Base-by-base conservation (phyloP, 352 stramenopile genomes). In the Phytophthora pinifolia region DNA sequence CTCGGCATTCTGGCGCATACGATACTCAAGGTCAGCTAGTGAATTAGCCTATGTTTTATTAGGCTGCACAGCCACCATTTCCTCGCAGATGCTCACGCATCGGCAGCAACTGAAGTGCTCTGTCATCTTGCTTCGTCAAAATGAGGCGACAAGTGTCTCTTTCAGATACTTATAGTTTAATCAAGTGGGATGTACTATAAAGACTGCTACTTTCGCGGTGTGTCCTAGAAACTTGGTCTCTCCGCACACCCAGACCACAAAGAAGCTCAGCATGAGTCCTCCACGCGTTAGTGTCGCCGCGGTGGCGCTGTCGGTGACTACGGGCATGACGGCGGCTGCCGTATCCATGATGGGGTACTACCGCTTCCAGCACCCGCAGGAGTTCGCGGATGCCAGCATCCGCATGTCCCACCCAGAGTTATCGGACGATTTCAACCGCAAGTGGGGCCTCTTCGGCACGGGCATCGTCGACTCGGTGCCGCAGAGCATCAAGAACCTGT, bases 401-500 rank as follows among this genome's bases (percentile, higher is more conserved):
- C 79, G 83, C 54, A 88, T 89, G 72, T 85, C 78, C 42, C 76
- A 79, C n/a, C 82, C 83, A 1, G 86, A 95, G 57, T 35, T 86
- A 14, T 72, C 75, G 45, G 74, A 91, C 72, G 79, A 88, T 44
- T 70, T 77, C 35, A 83, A 80, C 39, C 69, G 67, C 51, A 90
- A 89, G 46, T 95, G 86, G 86, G 86, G 86, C 3, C 68, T 93
- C 35, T 95, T 86, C 51, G 86, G 83, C 54, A 89, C 78, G n/a
- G 86, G 86, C 25, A 55, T 95, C 47, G 65, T 73, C 34, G 82
- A 92, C 59, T 63, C 76, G 15, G 77, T 95, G n/a, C 86, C 86
- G 4, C 58, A 78, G 39, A 17, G 61, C 30, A 39, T 95, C 52
- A 89, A 87, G 54, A 50, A 89, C 41, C 18, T 89, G 2, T 88